Conservation (phyloP, 495 filamentous ascomycete species). For the Oleoguttula mirabilis region DNA sequence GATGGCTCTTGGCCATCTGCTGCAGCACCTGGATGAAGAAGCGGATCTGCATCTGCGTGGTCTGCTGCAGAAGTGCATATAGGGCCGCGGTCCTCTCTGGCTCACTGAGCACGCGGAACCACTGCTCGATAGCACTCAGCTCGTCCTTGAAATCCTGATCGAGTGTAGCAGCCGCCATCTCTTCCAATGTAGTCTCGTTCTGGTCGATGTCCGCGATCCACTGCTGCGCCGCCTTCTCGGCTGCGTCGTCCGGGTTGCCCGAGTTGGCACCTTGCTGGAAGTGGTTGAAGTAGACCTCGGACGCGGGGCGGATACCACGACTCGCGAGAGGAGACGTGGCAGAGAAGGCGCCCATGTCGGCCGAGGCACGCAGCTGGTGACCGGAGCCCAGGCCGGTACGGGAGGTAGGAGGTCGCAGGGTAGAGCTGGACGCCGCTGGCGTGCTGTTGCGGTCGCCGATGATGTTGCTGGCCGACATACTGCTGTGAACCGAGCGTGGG, state of each 20-base stretch:
- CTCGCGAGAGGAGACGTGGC: constrained; percentile 54
- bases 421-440: constrained; percentile 68
- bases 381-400: constrained; percentile 60
- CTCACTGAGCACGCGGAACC: constrained; percentile 95
- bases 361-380: constrained; percentile 85
- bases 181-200: constrained; percentile 91
- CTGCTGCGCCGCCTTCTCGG: constrained; percentile 90
- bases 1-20: constrained; percentile 96
- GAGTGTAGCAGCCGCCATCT: constrained; percentile 95
- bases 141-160: constrained; percentile 99
- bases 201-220: constrained; percentile 99
- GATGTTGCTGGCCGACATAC: constrained; percentile 50
- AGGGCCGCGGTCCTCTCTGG: constrained; percentile 90
- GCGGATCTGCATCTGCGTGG: constrained; percentile 94
- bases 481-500: constrained; percentile 16
- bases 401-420: constrained; percentile 79
- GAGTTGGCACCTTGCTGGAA: constrained; percentile 47
- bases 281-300: constrained; percentile 82
- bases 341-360: constrained; percentile 85
- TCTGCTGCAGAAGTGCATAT: constrained; percentile 93
- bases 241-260: constrained; percentile 64
- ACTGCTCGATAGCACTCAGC: constrained; percentile 96
- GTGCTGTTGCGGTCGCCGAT: constrained; percentile 95
- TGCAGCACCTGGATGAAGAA: constrained; percentile 98
- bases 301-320: constrained; percentile 80